These are phyloP conservation scores for Colletotrichum sp. DNA, from an alignment of 2,329 filamentous ascomycete genomes.

Conservation along the genomic window DNA sequence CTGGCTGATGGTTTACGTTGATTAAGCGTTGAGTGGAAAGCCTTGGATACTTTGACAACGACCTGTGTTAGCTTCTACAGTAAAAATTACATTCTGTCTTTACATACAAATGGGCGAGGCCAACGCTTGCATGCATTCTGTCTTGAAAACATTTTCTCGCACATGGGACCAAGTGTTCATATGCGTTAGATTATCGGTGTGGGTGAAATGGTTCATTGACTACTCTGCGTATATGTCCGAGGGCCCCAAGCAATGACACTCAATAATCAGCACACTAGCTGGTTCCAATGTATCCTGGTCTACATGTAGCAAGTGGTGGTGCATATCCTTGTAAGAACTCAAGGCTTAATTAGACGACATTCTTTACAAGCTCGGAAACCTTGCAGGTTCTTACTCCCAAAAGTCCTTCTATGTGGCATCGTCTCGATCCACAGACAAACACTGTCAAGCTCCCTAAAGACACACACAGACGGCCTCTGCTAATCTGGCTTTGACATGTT, in stretches of 20 bases:
- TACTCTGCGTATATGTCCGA: background rate
- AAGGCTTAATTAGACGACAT: background rate
- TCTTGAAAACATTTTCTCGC: background rate
- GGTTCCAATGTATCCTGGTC: background rate
- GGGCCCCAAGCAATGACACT: background rate
- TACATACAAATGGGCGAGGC: background rate
- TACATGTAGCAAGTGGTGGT: background rate
- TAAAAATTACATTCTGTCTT: background rate
- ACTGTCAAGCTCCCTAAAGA: background rate
- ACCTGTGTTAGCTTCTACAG: background rate
- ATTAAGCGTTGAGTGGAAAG: background rate
- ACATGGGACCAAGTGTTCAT: background rate
- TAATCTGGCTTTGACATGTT: background rate
- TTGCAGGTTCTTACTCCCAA: background rate
- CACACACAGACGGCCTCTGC: background rate
- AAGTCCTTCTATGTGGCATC: background rate
- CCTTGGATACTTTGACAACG: background rate
- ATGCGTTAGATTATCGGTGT: fast-evolving
- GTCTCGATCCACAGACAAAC: background rate
- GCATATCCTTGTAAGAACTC: background rate
- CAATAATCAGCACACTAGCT: background rate
- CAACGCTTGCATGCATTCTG: background rate
- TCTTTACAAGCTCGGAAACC: background rate
- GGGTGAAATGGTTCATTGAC: background rate
- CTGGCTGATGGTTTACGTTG: background rate